Evolutionary conservation across 495 filamentous ascomycete genomes (phyloP), one percentile per base, ranked within the genome.

Genomic region (Penicillium desertorum): DNA sequence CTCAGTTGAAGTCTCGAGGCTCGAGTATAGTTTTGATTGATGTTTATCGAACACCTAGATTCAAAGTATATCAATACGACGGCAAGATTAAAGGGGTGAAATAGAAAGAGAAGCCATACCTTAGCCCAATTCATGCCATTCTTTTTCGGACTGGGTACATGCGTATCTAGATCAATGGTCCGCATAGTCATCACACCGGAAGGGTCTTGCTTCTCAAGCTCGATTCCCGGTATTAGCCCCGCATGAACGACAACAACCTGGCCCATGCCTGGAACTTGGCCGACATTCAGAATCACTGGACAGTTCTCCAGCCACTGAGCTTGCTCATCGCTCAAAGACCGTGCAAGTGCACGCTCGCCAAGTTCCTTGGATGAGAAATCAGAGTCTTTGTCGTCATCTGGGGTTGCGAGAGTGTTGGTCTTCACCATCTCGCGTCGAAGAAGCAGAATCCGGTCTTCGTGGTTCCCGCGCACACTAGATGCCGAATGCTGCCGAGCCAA

Each of bases 121-220:
- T 86, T 83, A 50, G 80, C 77, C 90, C 90, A 95, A 5, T 79
- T 81, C 37, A 74, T 79, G 30, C 87, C 88, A 3, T 83, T 72
- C 44, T 74, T 74, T 44, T 65, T 69, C 19, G 81, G 76, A 56
- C 83, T 84, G 4, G 88, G 88, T 5, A 88, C 72, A 48, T 83
- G 79, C 3, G 82, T 84, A 20, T 83, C 69, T 37, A 81, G 61
- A 66, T 87, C 81, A 44, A 97, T 85, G 4, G 84, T 90, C 46
- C 90, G 84, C 91, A 98, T 96, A 63, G 88, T 92, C 92, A 98
- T 97, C 14, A 88, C 86, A 44, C 84, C 83, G 63, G 82, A 83
- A 0, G 91, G 86, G 71, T 96, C 89, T 62, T 96, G 90, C 54
- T 81, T 76, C 48, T 88, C 79, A 4, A 96, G 76, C 0, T 79